These are phyloP conservation scores for Paecilomyces niveus DNA, from an alignment of 2,329 filamentous ascomycete species.

Conservation along the genomic window DNA sequence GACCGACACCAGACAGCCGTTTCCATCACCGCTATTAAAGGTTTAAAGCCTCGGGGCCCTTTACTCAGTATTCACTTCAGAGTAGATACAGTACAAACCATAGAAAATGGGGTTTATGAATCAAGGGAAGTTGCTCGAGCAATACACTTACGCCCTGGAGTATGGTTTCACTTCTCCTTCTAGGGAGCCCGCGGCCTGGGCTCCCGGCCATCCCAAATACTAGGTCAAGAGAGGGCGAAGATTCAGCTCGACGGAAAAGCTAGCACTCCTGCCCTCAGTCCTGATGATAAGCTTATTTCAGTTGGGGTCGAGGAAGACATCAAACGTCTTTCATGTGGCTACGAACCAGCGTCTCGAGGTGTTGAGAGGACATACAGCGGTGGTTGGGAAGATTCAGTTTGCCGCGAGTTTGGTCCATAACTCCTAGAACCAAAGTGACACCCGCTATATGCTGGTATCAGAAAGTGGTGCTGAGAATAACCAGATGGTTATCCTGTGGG, in stretches of 20 bases:
- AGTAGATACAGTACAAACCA: neutral
- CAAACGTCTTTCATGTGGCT: neutral
- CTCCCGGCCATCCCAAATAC: conserved; percentile 1
- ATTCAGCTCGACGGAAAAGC: neutral
- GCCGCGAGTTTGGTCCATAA: too few species aligned
- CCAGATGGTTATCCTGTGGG: neutral
- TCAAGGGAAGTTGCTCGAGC: neutral
- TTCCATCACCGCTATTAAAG: too few species aligned
- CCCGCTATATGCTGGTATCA: neutral
- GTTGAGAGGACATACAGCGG: neutral
- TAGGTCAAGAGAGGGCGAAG: conserved; percentile 1
- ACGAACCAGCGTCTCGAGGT: conserved; percentile 1
- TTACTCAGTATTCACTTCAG: neutral
- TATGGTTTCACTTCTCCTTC: neutral
- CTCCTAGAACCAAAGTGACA: neutral
- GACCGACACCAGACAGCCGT: too few species aligned
- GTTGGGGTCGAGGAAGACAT: conserved; percentile 1
- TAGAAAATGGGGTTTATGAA: neutral
- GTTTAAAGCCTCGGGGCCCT: too few species aligned
- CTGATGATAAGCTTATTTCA: conserved; percentile 1
- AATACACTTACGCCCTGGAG: neutral
- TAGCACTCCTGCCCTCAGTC: neutral
- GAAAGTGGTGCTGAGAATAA: neutral
- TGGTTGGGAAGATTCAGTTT: neutral
- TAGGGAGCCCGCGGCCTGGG: conserved; percentile 1